phyloP scores from a whole-genome alignment of 768 basidiomycete species.

The Erythrobasidium yunnanense region DNA sequence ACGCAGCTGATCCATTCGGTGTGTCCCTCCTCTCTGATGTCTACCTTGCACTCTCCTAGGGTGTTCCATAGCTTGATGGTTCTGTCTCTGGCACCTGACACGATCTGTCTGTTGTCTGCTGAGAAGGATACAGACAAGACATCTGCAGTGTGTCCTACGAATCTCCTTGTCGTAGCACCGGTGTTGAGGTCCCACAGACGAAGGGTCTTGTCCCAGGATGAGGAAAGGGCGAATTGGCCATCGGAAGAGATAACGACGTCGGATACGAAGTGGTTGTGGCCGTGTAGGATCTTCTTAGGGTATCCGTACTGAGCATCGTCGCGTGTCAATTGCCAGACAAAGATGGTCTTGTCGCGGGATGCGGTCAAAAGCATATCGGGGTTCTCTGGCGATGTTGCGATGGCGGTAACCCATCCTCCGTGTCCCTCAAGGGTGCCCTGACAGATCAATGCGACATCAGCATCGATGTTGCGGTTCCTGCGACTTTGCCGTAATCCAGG shows the following conservation, averaged over 20 bases:
- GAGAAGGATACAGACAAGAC: conserved; percentile 99
- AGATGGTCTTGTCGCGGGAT: conserved; percentile 98
- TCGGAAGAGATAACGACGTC: conserved; percentile 98
- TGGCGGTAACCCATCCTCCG: conserved; percentile 64
- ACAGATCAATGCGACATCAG: conserved; percentile 1
- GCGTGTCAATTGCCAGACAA: conserved; percentile 97
- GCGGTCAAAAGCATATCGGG: conserved; percentile 98
- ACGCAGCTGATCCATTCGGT: conserved; percentile 99
- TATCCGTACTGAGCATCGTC: conserved; percentile 70
- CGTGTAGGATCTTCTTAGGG: conserved; percentile 93
- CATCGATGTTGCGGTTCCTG: not conserved
- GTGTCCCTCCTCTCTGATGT: conserved; percentile 98
- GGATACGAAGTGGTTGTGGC: conserved; percentile 98
- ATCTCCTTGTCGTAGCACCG: conserved; percentile 86
- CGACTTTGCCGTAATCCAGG: not conserved
- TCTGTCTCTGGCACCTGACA: conserved; percentile 91
- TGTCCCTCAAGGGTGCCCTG: conserved; percentile 38
- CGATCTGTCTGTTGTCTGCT: conserved; percentile 98
- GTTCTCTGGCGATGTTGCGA: conserved; percentile 93
- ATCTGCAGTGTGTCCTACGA: conserved; percentile 95
- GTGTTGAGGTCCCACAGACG: conserved; percentile 99
- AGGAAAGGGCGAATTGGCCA: conserved; percentile 96
- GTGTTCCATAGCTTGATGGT: conserved; percentile 99
- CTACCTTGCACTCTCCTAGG: conserved; percentile 98
- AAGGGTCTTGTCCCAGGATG: conserved; percentile 99